Evolutionary conservation across 1,284 basidiomycete genomes (phyloP).

Genomic region (Chalciporus sp.): DNA sequence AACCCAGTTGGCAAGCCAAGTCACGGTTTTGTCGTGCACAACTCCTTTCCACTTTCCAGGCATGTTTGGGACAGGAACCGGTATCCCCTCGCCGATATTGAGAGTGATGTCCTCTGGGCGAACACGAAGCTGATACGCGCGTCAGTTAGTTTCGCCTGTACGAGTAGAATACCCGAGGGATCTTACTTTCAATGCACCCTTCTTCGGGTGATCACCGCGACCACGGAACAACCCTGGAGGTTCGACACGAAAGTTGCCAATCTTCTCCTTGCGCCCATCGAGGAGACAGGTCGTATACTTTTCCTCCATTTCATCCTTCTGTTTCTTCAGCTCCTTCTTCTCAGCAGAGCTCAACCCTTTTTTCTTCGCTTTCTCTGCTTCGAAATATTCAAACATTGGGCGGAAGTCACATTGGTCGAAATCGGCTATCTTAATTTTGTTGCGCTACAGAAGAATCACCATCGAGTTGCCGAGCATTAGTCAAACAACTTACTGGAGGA

Average conservation of each 20-base stretch:
- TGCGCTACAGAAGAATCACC: slow-evolving; percentile 44
- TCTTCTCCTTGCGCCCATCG: slow-evolving; percentile 96
- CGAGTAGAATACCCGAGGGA: background rate
- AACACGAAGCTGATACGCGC: slow-evolving; percentile 67
- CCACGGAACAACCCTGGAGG: slow-evolving; percentile 97
- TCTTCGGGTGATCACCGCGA: slow-evolving; percentile 97
- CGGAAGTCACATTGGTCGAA: slow-evolving; percentile 92
- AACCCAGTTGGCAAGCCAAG: slow-evolving; percentile 97
- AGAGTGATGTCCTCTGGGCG: slow-evolving; percentile 92
- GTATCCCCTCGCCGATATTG: slow-evolving; percentile 82
- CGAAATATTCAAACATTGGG: slow-evolving; percentile 93
- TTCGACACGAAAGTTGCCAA: slow-evolving; percentile 98
- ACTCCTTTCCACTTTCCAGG: slow-evolving; percentile 87
- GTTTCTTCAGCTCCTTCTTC: slow-evolving; percentile 88
- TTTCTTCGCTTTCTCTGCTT: slow-evolving; percentile 91
- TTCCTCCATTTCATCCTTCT: slow-evolving; percentile 82
- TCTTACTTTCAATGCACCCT: slow-evolving; percentile 90
- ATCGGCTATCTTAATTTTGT: slow-evolving; percentile 76
- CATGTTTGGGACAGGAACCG: slow-evolving; percentile 83
- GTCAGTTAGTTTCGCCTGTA: slow-evolving; percentile 9
- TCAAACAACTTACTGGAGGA: slow-evolving; percentile 72
- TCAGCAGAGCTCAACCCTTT: slow-evolving; percentile 84
- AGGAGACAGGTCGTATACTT: slow-evolving; percentile 87
- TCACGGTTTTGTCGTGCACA: slow-evolving; percentile 91
- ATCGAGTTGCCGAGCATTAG: slow-evolving; percentile 2